Evolutionary conservation across 345 rosid species (phyloP).

Genomic region (Salix udensis): DNA sequence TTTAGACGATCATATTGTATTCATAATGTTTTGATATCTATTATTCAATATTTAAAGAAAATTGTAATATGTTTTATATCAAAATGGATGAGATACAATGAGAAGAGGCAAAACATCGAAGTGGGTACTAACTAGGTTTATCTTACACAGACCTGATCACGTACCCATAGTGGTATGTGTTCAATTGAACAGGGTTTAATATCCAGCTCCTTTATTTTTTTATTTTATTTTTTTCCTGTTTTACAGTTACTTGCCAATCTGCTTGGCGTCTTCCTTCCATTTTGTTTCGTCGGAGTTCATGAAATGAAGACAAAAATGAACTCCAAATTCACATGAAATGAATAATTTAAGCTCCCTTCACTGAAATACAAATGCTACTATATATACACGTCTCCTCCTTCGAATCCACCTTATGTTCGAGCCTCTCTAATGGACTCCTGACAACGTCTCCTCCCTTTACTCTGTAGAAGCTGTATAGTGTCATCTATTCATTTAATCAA

Average conservation of each 20-base stretch:
- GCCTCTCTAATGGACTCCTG: slow-evolving; percentile 25
- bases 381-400: slow-evolving; percentile 28
- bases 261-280: slow-evolving; percentile 23
- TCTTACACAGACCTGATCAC: no score
- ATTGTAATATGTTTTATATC: no score
- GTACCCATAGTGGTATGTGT: no score
- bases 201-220: not conserved
- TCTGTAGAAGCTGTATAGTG: not conserved
- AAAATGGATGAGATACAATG: no score
- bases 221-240: not conserved
- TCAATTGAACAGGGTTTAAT: no score
- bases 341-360: not conserved
- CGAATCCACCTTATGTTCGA: slow-evolving; percentile 19
- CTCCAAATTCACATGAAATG: slow-evolving; percentile 57
- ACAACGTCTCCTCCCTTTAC: not conserved
- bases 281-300: not conserved
- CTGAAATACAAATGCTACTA: slow-evolving; percentile 2
- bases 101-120: no score
- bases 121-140: no score
- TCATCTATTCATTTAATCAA: not conserved
- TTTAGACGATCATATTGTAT: no score
- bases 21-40: no score
- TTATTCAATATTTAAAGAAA: no score
- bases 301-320: slow-evolving; percentile 43
- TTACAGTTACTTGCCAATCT: slow-evolving; percentile 8